Percentiles rank a stretch among this genome's conserved stretches.
phyloP scores from a whole-genome alignment of 495 filamentous ascomycete genomes.

The Podospora pseudopauciseta region DNA sequence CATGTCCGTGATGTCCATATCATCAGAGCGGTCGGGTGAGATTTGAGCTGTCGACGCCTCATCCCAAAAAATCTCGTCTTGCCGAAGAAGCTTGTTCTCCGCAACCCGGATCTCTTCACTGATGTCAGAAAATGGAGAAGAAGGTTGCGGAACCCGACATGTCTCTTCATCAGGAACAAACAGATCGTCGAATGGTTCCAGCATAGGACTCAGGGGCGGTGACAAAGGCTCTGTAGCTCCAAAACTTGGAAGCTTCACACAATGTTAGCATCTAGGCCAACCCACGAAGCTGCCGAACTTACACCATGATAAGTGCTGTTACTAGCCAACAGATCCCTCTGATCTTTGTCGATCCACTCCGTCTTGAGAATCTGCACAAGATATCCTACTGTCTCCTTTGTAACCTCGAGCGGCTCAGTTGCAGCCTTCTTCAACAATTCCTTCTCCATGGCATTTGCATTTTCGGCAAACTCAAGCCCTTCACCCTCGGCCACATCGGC shows the following conservation, averaged over 20 bases:
- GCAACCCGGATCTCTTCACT: constrained; percentile 46
- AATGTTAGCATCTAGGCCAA: constrained; percentile 10
- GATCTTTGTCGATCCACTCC: constrained; percentile 37
- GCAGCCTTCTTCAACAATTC: constrained; percentile 7
- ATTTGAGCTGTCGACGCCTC: neutral
- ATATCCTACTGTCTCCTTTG: constrained; percentile 18
- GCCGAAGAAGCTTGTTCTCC: constrained; percentile 33
- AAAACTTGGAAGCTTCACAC: constrained; percentile 25
- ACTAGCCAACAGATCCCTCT: constrained; percentile 31
- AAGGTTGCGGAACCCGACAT: constrained; percentile 51
- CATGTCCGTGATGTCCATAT: constrained; percentile 25
- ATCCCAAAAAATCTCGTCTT: constrained; percentile 25
- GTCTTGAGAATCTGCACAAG: constrained; percentile 32
- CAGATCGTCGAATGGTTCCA: constrained; percentile 31
- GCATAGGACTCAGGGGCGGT: constrained; percentile 56
- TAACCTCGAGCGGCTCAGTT: constrained; percentile 24
- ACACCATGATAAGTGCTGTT: constrained; percentile 36
- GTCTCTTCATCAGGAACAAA: constrained; percentile 47
- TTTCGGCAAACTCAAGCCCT: constrained; percentile 31
- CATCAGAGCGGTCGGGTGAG: constrained; percentile 22
- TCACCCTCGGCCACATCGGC: constrained; percentile 48
- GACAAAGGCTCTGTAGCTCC: constrained; percentile 43
- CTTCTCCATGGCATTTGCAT: neutral
- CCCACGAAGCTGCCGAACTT: constrained; percentile 16
- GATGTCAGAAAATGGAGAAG: constrained; percentile 46